Percentiles rank a stretch among this genome's conserved stretches.
Conservation (phyloP, 306 rosid species). For the Erythrophleum fordii region DNA sequence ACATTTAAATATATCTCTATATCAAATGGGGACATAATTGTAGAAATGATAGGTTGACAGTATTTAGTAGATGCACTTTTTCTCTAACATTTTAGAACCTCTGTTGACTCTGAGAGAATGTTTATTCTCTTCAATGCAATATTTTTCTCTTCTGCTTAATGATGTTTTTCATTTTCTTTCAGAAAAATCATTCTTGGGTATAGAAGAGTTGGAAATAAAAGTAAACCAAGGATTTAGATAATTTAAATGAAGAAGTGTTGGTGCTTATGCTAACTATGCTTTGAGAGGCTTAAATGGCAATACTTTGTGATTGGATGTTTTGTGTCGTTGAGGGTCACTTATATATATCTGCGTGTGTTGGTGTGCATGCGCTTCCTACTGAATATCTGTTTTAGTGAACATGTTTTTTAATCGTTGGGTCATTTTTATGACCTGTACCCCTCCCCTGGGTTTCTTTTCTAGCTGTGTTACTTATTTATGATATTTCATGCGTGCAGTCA, state of each 20-base stretch:
- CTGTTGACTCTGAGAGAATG: background rate
- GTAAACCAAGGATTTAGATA: background rate
- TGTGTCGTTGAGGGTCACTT: background rate
- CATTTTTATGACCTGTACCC: background rate
- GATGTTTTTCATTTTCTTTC: background rate
- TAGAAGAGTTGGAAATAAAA: background rate
- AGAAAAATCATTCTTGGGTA: background rate
- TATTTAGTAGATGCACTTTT: background rate
- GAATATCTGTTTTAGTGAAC: background rate
- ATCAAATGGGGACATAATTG: no score
- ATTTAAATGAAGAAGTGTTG: background rate
- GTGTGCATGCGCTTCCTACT: conserved; percentile 21
- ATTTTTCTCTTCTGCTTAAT: background rate
- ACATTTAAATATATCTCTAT: no score
- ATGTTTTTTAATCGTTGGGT: background rate
- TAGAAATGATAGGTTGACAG: no score
- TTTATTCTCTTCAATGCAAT: background rate
- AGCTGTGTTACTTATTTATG: conserved; percentile 31
- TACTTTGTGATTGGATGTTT: background rate
- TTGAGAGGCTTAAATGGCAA: background rate
- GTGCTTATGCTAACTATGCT: background rate
- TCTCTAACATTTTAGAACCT: background rate
- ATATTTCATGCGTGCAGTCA: conserved; percentile 49
- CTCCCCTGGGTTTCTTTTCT: background rate
- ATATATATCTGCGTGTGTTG: no score